phyloP scores from a whole-genome alignment of 495 filamentous ascomycete genomes.

The Penicillium canariense region DNA sequence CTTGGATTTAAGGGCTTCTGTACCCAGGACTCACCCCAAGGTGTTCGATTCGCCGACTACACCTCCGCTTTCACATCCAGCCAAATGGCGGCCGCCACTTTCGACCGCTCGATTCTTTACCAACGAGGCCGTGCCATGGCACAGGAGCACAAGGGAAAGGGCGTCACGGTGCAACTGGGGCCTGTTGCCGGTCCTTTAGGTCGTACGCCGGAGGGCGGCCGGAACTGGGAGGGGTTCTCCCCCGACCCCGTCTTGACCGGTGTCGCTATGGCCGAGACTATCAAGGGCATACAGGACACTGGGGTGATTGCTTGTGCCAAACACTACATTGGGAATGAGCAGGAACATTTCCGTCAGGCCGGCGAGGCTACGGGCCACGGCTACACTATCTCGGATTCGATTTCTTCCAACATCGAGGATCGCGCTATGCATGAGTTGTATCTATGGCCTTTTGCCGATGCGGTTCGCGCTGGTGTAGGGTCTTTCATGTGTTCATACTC shows the following conservation, averaged over 20 bases:
- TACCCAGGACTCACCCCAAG: constrained; percentile 54
- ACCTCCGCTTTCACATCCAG: constrained; percentile 54
- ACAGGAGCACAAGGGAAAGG: constrained; percentile 49
- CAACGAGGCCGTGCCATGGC: constrained; percentile 64
- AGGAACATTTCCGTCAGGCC: constrained; percentile 37
- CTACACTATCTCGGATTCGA: constrained; percentile 8
- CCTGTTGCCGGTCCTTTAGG: constrained; percentile 43
- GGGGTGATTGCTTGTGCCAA: constrained; percentile 60
- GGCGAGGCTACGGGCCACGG: constrained; percentile 1
- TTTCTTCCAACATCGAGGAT: constrained; percentile 59
- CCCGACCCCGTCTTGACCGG: constrained; percentile 62
- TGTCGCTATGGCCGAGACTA: constrained; percentile 50
- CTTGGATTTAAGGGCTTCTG: constrained; percentile 49
- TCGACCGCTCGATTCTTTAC: constrained; percentile 61
- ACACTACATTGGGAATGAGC: constrained; percentile 57
- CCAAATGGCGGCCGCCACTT: constrained; percentile 63
- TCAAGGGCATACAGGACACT: constrained; percentile 52
- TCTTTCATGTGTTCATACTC: constrained; percentile 72
- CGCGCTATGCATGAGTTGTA: constrained; percentile 79
- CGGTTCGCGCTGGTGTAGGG: constrained; percentile 58
- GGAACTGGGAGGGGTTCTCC: constrained; percentile 72
- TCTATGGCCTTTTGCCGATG: constrained; percentile 71
- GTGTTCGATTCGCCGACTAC: constrained; percentile 48
- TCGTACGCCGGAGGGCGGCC: constrained; percentile 37
- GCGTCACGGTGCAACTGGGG: constrained; percentile 45